phyloP scores from a whole-genome alignment of 352 stramenopile species.

The Aphanomyces astaci region DNA sequence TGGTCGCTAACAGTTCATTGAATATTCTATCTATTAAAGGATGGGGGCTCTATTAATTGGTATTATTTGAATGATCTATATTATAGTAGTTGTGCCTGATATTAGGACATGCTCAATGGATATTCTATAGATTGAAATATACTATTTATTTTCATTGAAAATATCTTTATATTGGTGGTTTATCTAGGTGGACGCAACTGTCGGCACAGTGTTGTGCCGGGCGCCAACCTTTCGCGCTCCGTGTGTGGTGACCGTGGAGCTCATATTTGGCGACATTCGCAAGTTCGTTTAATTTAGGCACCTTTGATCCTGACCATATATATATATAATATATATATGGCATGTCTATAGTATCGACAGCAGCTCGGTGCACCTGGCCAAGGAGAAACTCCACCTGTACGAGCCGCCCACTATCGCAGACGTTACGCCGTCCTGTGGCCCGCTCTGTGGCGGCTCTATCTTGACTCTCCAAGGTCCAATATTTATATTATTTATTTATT shows the following conservation, averaged over 20 bases:
- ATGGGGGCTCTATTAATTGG: too few species aligned
- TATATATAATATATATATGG: neutral
- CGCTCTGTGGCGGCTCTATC: slow-evolving; percentile 1
- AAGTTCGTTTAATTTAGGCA: neutral
- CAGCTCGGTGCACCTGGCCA: neutral
- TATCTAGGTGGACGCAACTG: neutral
- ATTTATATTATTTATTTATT: too few species aligned
- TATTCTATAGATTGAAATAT: too few species aligned
- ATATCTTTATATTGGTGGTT: too few species aligned
- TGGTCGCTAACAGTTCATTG: too few species aligned
- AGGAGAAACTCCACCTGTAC: slow-evolving; percentile 17
- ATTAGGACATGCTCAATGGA: too few species aligned
- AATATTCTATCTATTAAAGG: too few species aligned
- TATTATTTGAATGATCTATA: too few species aligned
- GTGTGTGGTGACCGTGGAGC: slow-evolving; percentile 12
- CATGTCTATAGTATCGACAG: neutral
- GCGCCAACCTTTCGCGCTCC: slow-evolving; percentile 2
- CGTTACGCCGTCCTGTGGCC: slow-evolving; percentile 16
- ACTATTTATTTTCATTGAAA: neutral
- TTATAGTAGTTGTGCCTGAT: too few species aligned
- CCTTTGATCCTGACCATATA: too few species aligned
- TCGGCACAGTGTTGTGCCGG: neutral
- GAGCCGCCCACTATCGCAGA: slow-evolving; percentile 10
- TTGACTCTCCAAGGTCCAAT: slow-evolving; percentile 14
- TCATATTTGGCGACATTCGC: slow-evolving; percentile 10